Conservation (phyloP, 2,329 filamentous ascomycete genomes). For the Chaetothyriales sp. region DNA sequence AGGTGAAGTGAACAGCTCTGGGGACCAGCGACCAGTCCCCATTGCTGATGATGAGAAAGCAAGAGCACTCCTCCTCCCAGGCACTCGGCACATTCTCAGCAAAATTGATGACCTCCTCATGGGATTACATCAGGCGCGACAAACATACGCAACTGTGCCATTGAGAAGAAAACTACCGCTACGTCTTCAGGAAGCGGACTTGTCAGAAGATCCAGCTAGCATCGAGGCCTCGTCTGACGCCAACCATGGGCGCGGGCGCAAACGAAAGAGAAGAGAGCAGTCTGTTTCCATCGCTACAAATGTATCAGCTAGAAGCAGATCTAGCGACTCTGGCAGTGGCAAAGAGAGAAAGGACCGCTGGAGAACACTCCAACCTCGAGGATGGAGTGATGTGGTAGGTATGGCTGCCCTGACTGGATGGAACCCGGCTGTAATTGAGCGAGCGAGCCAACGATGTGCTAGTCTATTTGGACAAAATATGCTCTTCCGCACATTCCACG, state of each 20-base stretch:
- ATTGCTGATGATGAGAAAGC: constrained; percentile 59
- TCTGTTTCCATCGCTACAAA: background rate
- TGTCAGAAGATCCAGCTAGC: background rate
- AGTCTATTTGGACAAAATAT: constrained; percentile 60
- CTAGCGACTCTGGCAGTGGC: background rate
- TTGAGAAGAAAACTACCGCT: constrained; percentile 2
- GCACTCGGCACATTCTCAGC: constrained; percentile 53
- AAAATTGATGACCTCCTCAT: constrained; percentile 55
- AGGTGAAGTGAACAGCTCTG: background rate
- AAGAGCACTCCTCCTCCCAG: constrained; percentile 48
- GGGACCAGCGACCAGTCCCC: constrained; percentile 34
- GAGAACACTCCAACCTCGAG: constrained; percentile 34
- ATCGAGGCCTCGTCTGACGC: background rate
- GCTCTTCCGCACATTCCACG: constrained; percentile 42
- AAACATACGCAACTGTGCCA: constrained; percentile 29
- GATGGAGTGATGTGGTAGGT: constrained; percentile 77
- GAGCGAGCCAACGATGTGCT: constrained; percentile 59
- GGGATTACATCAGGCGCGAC: constrained; percentile 52
- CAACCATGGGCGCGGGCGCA: background rate
- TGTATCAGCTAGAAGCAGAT: background rate
- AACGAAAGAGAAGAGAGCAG: background rate
- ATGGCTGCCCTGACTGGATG: constrained; percentile 63
- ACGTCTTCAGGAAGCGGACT: background rate
- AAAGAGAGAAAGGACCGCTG: background rate
- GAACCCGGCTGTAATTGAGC: constrained; percentile 44